A percentile compares a stretch with the other conserved stretches of the same genome.
Conservation (phyloP, 2,329 filamentous ascomycete genomes). For the Pseudonectria foliicola region DNA sequence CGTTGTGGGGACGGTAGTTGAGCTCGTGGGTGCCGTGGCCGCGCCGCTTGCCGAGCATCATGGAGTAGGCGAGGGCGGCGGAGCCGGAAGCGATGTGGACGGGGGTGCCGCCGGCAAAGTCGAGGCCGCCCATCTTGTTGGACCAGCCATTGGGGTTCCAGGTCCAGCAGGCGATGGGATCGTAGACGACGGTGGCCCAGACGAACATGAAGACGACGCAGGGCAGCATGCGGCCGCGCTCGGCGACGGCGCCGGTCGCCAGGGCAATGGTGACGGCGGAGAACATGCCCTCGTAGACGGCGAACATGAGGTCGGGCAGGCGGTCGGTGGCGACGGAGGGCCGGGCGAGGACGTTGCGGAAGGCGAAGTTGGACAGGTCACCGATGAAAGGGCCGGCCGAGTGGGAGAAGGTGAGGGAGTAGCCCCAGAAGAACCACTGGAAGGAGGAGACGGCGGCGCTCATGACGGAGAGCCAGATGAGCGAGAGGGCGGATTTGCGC, state of each 20-base stretch:
- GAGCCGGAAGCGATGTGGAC: constrained; percentile 82
- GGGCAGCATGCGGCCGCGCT: constrained; percentile 81
- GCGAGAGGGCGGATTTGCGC: constrained; percentile 78
- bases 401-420: constrained; percentile 76
- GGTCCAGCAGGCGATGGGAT: constrained; percentile 91
- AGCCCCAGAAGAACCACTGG: constrained; percentile 95
- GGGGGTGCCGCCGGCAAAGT: constrained; percentile 85
- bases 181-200: constrained; percentile 85
- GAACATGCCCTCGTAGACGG: constrained; percentile 84
- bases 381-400: constrained; percentile 69
- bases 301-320: constrained; percentile 79
- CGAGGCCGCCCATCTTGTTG: constrained; percentile 69
- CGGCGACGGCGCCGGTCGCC: constrained; percentile 76
- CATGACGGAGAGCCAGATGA: constrained; percentile 90
- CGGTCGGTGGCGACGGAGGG: constrained; percentile 67
- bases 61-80: constrained; percentile 80
- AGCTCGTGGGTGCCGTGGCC: constrained; percentile 82
- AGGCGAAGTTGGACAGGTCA: constrained; percentile 70
- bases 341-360: constrained; percentile 65
- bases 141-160: constrained; percentile 84
- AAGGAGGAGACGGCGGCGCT: constrained; percentile 75
- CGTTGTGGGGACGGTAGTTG: constrained; percentile 89
- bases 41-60: constrained; percentile 81
- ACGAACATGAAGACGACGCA: constrained; percentile 90
- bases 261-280: constrained; percentile 80